phyloP scores from a whole-genome alignment of 2,329 filamentous ascomycete genomes.

The Paracoccidioides lutzii region DNA sequence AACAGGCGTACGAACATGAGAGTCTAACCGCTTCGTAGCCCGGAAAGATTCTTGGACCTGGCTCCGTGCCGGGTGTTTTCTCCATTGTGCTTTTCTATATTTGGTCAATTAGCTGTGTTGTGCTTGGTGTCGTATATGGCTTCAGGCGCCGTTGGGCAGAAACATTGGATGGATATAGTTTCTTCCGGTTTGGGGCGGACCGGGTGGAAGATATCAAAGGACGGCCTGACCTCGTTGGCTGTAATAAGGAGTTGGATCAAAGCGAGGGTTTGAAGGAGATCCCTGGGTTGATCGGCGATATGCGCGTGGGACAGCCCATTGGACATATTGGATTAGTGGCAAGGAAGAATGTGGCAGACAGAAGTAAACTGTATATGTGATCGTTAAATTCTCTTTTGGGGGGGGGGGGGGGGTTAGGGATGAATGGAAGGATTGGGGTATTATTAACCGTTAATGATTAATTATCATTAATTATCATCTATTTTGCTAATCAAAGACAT shows the following conservation, averaged over 20 bases:
- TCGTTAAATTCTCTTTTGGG: background rate
- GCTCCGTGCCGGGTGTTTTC: background rate
- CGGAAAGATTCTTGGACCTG: slow-evolving; percentile 2
- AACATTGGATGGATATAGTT: slow-evolving; percentile 7
- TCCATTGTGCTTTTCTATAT: slow-evolving; percentile 1
- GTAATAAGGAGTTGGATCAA: background rate
- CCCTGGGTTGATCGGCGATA: background rate
- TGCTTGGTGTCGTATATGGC: slow-evolving; percentile 6
- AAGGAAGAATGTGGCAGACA: background rate
- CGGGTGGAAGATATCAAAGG: background rate
- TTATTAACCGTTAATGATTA: too few species aligned
- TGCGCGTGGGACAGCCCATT: background rate
- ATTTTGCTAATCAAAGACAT: too few species aligned
- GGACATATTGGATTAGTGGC: background rate
- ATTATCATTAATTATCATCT: too few species aligned
- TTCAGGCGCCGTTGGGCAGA: slow-evolving; percentile 6
- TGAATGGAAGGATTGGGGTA: too few species aligned
- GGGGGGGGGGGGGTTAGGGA: too few species aligned
- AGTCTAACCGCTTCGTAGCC: background rate
- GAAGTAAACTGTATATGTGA: background rate
- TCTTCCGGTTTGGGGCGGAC: slow-evolving; percentile 8
- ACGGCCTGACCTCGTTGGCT: background rate
- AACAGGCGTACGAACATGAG: background rate
- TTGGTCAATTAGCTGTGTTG: slow-evolving; percentile 4
- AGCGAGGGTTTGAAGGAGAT: background rate